These are phyloP conservation scores for Flueggea neowawraea DNA, from an alignment of 441 rosid genomes.

Conservation along the genomic window DNA sequence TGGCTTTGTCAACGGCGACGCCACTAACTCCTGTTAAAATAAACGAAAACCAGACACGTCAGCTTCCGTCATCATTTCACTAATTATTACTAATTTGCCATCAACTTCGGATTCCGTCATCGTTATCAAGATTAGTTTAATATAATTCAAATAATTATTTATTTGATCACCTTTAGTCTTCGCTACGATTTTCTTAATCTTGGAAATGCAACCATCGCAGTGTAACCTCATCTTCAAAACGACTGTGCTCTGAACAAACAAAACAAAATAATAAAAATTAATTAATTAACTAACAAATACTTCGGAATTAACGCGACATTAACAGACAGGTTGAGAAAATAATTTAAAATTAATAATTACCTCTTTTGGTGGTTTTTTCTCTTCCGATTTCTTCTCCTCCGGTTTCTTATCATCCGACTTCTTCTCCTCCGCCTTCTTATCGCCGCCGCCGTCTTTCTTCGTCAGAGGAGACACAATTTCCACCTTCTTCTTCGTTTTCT, in stretches of 20 bases:
- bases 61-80: conserved; percentile 8
- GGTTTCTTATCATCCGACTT: conserved; percentile 44
- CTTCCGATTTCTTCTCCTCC: conserved; percentile 54
- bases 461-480: conserved; percentile 67
- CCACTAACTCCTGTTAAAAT: conserved; percentile 49
- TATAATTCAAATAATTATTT: background rate
- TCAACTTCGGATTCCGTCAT: background rate
- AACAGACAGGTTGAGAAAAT: background rate
- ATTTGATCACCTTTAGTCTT: conserved; percentile 48
- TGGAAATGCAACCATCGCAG: conserved; percentile 74
- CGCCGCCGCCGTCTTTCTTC: conserved; percentile 60
- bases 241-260: conserved; percentile 54
- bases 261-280: conserved; percentile 1
- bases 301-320: background rate
- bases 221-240: conserved; percentile 69
- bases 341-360: conserved; percentile 22
- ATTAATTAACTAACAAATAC: background rate
- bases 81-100: background rate
- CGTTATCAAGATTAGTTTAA: background rate
- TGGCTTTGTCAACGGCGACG: conserved; percentile 51
- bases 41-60: conserved; percentile 14
- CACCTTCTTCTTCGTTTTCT: conserved; percentile 58
- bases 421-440: conserved; percentile 43
- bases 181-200: conserved; percentile 48
- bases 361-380: conserved; percentile 70